These are phyloP conservation scores for Elsinoe perseae DNA, from an alignment of 2,329 filamentous ascomycete genomes.

Conservation along the genomic window DNA sequence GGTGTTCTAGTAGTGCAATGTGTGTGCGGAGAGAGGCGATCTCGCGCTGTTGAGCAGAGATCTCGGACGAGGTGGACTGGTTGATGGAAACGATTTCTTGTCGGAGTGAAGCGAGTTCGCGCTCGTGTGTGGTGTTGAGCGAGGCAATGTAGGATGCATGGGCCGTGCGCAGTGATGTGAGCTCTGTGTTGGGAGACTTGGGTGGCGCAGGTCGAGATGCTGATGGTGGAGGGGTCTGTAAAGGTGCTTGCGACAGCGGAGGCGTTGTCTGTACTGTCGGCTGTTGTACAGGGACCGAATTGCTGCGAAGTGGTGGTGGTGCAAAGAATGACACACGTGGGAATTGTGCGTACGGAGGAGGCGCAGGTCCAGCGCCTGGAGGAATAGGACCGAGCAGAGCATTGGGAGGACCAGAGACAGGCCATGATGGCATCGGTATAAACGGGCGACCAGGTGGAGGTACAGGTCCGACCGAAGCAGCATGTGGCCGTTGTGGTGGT, in stretches of 20 bases:
- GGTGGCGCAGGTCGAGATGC: not conserved
- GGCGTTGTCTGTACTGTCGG: not conserved
- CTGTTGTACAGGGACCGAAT: not conserved
- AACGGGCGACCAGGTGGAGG: conserved; percentile 5
- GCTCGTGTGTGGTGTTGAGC: conserved; percentile 3
- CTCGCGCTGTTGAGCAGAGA: conserved; percentile 6
- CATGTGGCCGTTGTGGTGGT: conserved; percentile 4
- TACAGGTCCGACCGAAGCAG: not conserved
- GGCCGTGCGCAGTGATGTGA: not conserved
- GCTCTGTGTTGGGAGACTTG: not conserved
- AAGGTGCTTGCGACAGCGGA: not conserved
- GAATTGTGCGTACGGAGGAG: conserved; percentile 3
- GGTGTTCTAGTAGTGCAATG: conserved; percentile 1
- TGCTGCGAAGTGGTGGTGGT: not conserved
- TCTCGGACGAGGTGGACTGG: not conserved
- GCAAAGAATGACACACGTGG: conserved; percentile 8
- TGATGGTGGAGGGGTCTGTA: not conserved
- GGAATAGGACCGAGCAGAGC: conserved; percentile 6
- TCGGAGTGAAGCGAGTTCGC: conserved; percentile 4
- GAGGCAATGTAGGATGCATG: conserved; percentile 4
- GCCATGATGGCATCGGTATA: conserved; percentile 11
- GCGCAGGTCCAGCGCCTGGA: conserved; percentile 8
- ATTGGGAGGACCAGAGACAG: conserved; percentile 3
- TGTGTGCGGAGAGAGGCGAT: conserved; percentile 7
- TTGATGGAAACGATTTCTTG: not conserved